Evolutionary conservation across 352 stramenopile genomes (phyloP), one percentile per base, ranked within the genome.

Genomic region (Phytophthora quininea): DNA sequence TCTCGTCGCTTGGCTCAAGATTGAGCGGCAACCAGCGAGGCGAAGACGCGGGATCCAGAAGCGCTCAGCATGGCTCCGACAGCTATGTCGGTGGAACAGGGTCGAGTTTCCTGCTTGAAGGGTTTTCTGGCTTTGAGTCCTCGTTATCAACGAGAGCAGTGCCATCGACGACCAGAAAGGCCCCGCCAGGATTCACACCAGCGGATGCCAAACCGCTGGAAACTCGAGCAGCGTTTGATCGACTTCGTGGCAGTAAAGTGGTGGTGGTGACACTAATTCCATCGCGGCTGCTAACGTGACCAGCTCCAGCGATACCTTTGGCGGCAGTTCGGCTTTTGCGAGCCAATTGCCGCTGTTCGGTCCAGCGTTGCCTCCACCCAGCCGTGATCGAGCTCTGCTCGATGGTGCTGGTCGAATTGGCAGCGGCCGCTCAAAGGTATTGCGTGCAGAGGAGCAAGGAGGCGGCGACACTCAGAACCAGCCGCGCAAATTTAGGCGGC

Each of bases 181-280:
- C 76, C 1, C 78, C 81, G 19, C 84, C 84, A 24, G 84, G 84
- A 27, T 92, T 92, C 67, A 81, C 81, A 1, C 54, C 84, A 2
- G 81, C 75, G 0, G 84, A 92, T 56, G 84, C 84, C 3, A 79
- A 86, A 15, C 84, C 84, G 1, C 30, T 76, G 45, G 79, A 83
- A 33, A 69, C 79, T 2, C 74, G 69, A 30, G 79, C 71, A 32
- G 81, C 81, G 19, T 90, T 90, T 51, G 75, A 82, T 45, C 71
- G 64, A 8, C 71, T 88, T 43, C 65, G 66, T 37, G 62, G 37
- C 15, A 46, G 53, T 24, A 37, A 19, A 19, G 29, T 5, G 48
- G 31, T 49, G 58, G 29, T 9, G 48, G 19, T 54, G 58, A 48
- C 37, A 14, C 40, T n/a, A 12, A 27, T 15, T 38, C 40, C 10